These are phyloP conservation scores for Porcisia deanei DNA, from an alignment of 208 protist species.

Conservation along the genomic window DNA sequence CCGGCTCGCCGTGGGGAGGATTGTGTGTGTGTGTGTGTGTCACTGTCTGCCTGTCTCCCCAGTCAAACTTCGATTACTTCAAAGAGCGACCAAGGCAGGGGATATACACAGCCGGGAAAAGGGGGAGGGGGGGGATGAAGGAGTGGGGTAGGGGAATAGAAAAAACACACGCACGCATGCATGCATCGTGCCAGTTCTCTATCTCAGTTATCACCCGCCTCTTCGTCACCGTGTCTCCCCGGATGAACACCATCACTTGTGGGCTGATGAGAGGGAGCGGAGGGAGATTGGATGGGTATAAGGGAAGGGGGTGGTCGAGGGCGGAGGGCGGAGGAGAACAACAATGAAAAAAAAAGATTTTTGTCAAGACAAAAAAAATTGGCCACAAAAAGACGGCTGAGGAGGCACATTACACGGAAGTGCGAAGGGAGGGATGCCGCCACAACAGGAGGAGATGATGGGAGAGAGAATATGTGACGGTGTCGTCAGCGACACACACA, in stretches of 20 bases:
- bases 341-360: no score
- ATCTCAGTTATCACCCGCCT: no score
- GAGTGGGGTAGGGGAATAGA: neutral
- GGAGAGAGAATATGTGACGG: no score
- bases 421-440: no score
- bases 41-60: neutral
- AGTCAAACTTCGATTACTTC: neutral
- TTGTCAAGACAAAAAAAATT: no score
- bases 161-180: neutral
- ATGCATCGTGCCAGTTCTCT: no score
- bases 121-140: neutral
- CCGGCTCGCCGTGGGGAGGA: neutral
- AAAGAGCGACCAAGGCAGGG: neutral
- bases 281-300: neutral
- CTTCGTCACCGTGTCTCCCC: neutral
- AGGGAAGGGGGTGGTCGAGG: neutral
- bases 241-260: neutral
- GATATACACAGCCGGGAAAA: neutral
- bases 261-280: neutral
- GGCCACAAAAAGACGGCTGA: no score
- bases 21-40: neutral
- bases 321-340: neutral
- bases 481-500: no score
- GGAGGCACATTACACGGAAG: no score
- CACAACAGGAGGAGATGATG: no score